These are phyloP conservation scores for Corymbia maculata DNA, from an alignment of 345 rosid species.

Conservation along the genomic window DNA sequence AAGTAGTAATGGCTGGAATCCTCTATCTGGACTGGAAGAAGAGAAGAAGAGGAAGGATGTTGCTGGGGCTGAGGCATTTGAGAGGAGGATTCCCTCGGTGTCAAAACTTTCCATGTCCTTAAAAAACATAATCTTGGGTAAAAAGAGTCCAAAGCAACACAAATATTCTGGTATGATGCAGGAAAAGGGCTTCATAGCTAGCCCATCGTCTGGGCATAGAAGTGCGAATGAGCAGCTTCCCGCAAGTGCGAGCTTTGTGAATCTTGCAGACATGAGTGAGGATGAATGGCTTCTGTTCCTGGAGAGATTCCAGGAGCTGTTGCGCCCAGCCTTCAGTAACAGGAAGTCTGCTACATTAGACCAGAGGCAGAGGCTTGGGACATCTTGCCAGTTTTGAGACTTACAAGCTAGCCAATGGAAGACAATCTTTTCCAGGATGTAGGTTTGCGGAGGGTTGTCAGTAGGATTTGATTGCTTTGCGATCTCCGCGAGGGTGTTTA, in stretches of 20 bases:
- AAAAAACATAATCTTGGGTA: conserved; percentile 47
- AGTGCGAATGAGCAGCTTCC: conserved; percentile 90
- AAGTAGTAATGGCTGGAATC: conserved; percentile 34
- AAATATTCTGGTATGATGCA: conserved; percentile 33
- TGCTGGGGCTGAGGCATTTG: conserved; percentile 12
- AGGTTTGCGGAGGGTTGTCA: conserved; percentile 6
- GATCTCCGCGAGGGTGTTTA: conserved; percentile 2
- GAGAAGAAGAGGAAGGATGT: conserved; percentile 18
- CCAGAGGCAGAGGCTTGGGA: conserved; percentile 85
- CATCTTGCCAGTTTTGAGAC: conserved; percentile 95
- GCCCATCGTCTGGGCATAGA: conserved; percentile 64
- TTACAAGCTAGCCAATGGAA: neutral
- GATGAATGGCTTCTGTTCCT: conserved; percentile 71
- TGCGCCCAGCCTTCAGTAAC: conserved; percentile 54
- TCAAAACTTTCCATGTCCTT: conserved; percentile 71
- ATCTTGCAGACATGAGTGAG: conserved; percentile 73
- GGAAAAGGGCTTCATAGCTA: conserved; percentile 36
- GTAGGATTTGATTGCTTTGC: neutral
- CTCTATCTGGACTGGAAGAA: conserved; percentile 51
- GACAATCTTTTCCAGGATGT: neutral
- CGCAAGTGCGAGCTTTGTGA: conserved; percentile 63
- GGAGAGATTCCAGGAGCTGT: conserved; percentile 68
- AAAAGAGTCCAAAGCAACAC: conserved; percentile 21
- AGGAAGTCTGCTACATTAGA: conserved; percentile 61
- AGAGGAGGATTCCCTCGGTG: conserved; percentile 27